Evolutionary conservation across 192 early-diverging fungal species (phyloP).

Genomic region (Chytriomyces sp.): DNA sequence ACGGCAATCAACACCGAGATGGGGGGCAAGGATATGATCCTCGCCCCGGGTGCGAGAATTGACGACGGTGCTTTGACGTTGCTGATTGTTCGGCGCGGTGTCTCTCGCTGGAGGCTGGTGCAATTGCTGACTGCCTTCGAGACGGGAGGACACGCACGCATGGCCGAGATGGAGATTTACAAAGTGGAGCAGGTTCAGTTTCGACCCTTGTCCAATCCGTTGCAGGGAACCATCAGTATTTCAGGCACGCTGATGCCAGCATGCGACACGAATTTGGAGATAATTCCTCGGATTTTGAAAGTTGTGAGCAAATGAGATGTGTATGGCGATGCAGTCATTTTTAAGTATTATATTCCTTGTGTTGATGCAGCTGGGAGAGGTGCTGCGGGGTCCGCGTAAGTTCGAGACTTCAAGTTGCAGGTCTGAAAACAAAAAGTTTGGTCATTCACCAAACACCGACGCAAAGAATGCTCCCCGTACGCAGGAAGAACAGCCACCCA

Average conservation of each 20-base stretch:
- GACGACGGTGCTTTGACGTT: neutral
- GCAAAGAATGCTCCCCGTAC: neutral
- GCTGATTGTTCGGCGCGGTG: neutral
- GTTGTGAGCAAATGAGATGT: no score
- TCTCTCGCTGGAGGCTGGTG: neutral
- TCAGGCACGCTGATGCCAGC: neutral
- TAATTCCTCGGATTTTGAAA: neutral
- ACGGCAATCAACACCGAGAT: constrained; percentile 11
- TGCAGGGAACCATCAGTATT: neutral
- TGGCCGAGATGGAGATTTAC: constrained; percentile 7
- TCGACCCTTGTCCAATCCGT: neutral
- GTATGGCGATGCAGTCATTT: no score
- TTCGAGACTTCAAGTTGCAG: no score
- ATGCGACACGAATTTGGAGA: neutral
- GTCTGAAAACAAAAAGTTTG: no score
- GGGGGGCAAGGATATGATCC: neutral
- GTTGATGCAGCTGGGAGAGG: no score
- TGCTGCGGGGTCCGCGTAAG: no score
- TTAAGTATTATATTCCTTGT: no score
- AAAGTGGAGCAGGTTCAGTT: neutral
- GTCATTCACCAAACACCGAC: no score
- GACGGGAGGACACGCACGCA: neutral
- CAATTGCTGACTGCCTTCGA: neutral
- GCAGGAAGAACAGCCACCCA: neutral
- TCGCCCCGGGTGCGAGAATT: neutral